Evolutionary conservation across 108 stramenopile genomes (phyloP).

Genomic region (Cyclotella atomus): DNA sequence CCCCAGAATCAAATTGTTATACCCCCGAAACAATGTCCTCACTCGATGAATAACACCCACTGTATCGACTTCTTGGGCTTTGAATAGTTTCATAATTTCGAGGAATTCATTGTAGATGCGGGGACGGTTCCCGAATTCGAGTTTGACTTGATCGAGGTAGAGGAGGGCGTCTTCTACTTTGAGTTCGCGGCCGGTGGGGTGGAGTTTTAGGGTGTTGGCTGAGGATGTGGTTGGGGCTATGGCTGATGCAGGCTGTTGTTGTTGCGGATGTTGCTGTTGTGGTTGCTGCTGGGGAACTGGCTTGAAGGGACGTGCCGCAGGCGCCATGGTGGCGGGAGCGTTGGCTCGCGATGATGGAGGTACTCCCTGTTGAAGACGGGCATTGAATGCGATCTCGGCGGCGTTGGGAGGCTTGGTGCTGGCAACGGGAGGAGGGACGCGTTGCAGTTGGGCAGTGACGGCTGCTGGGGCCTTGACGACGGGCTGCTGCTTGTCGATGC

Average conservation of each 20-base stretch:
- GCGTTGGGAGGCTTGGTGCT: too few species aligned
- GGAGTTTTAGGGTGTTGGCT: conserved; percentile 8
- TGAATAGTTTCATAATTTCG: conserved; percentile 98
- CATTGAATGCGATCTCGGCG: too few species aligned
- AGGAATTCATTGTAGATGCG: conserved; percentile 99
- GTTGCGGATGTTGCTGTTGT: background rate
- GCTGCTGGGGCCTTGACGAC: too few species aligned
- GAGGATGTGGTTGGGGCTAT: conserved; percentile 1
- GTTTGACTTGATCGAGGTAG: conserved; percentile 92
- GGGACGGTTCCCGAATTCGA: conserved; percentile 94
- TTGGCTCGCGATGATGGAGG: too few species aligned
- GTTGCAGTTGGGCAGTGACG: too few species aligned
- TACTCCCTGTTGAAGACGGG: too few species aligned
- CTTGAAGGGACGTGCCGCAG: background rate
- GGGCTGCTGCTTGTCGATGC: too few species aligned
- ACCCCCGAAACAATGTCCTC: conserved; percentile 85
- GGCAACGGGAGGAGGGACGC: too few species aligned
- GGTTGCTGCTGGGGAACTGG: background rate
- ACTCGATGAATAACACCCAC: conserved; percentile 91
- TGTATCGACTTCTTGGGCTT: conserved; percentile 91
- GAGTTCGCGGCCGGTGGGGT: conserved; percentile 62
- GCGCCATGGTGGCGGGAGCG: too few species aligned
- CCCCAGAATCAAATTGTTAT: conserved; percentile 93
- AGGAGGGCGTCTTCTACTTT: conserved; percentile 91
- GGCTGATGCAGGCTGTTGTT: background rate